Percentiles rank a stretch among this genome's conserved stretches.
Evolutionary conservation across 192 early-diverging fungal genomes (phyloP).

Genomic region (Coemansia sp.): DNA sequence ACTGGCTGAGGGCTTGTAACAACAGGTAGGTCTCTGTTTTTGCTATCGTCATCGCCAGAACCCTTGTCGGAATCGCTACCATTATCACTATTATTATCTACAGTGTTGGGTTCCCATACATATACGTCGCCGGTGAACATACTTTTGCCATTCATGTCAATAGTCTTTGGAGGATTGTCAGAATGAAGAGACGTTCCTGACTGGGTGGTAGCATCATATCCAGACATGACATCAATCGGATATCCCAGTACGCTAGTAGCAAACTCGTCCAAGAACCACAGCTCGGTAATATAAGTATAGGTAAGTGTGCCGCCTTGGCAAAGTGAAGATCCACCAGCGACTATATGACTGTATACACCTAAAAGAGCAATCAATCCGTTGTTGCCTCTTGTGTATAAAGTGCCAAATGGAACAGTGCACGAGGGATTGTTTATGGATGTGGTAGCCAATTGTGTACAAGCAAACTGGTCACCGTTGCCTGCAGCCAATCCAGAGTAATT

Average conservation of each 20-base stretch:
- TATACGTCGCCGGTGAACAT: not conserved
- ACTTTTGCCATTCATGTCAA: not conserved
- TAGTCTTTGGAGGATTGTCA: not conserved
- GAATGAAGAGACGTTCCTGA: not conserved
- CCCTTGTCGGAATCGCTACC: not conserved
- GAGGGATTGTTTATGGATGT: not conserved
- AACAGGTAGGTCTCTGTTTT: not conserved
- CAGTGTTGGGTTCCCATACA: not conserved
- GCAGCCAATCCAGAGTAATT: not conserved
- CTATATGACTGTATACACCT: not conserved
- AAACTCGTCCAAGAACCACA: not conserved
- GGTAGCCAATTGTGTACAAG: not conserved
- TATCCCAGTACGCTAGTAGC: conserved; percentile 4
- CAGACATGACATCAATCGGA: not conserved
- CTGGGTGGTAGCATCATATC: not conserved
- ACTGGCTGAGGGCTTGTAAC: not conserved
- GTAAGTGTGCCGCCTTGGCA: not conserved
- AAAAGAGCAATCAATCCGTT: conserved; percentile 1
- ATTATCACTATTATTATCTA: not conserved
- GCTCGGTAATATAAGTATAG: not conserved
- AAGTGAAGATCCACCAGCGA: not conserved
- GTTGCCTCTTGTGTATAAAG: not conserved
- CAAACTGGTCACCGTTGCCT: not conserved
- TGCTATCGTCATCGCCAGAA: not conserved
- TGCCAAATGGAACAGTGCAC: not conserved